Conservation (phyloP, 2,329 filamentous ascomycete genomes). For the Alternaria sp. region DNA sequence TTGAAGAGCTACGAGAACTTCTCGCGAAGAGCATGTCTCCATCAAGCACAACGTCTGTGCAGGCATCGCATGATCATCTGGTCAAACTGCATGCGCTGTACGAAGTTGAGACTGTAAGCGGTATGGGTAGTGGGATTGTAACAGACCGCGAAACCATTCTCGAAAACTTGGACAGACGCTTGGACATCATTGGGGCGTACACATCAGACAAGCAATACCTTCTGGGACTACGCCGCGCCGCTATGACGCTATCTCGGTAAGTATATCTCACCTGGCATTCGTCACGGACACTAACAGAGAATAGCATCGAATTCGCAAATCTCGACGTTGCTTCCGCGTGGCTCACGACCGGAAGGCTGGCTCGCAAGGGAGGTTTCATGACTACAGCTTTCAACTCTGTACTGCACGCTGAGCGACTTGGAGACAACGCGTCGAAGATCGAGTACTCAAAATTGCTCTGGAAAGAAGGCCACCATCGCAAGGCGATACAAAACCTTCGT, state of each 20-base stretch:
- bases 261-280: constrained; percentile 26
- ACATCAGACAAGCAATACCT: constrained; percentile 93
- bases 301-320: constrained; percentile 65
- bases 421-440: constrained; percentile 86
- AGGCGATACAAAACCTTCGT: constrained; percentile 90
- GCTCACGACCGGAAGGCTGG: constrained; percentile 83
- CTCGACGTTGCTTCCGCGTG: constrained; percentile 82
- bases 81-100: constrained; percentile 85
- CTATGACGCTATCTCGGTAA: constrained; percentile 79
- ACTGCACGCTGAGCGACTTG: constrained; percentile 82
- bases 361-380: constrained; percentile 81
- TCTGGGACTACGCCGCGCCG: constrained; percentile 81
- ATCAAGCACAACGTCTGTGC: constrained; percentile 79
- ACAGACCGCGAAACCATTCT: constrained; percentile 50
- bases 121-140: constrained; percentile 41
- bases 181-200: constrained; percentile 89
- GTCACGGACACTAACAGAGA: constrained; percentile 18
- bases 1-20: constrained; percentile 71
- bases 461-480: constrained; percentile 90
- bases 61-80: constrained; percentile 83
- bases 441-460: constrained; percentile 93
- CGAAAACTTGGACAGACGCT: constrained; percentile 70
- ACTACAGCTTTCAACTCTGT: constrained; percentile 94
- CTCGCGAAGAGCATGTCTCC: constrained; percentile 77
- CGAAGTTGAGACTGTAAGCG: constrained; percentile 80